phyloP scores from a whole-genome alignment of 2,329 filamentous ascomycete species.

The Arthrobotrys entomopaga region DNA sequence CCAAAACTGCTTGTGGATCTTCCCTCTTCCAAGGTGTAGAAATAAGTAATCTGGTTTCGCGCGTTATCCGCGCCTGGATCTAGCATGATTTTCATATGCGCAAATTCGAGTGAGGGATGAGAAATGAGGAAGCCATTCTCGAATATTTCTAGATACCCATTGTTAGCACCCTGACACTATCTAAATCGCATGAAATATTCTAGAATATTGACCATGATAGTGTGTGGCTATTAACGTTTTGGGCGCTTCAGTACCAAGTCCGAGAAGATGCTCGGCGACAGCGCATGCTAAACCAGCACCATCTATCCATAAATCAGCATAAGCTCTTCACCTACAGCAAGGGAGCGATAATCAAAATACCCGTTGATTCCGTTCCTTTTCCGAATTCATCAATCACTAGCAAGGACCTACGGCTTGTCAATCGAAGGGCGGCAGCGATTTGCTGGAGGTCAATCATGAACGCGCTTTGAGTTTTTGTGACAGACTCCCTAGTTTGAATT shows the following conservation, averaged over 20 bases:
- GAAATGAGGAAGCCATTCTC: conserved; percentile 70
- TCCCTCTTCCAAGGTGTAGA: conserved; percentile 76
- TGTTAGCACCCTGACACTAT: too few species aligned
- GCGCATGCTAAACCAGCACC: conserved; percentile 73
- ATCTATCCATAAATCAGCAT: conserved; percentile 62
- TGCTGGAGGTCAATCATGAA: conserved; percentile 90
- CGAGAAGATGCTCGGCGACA: conserved; percentile 69
- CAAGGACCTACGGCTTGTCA: conserved; percentile 79
- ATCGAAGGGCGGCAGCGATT: conserved; percentile 77
- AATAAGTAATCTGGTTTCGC: conserved; percentile 75
- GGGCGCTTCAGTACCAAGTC: conserved; percentile 65
- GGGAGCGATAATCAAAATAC: conserved; percentile 58
- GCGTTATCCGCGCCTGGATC: conserved; percentile 66
- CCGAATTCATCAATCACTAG: conserved; percentile 94
- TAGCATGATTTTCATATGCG: conserved; percentile 77
- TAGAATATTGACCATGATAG: conserved; percentile 63
- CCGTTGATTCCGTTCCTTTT: conserved; percentile 72
- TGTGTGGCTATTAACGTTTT: conserved; percentile 73
- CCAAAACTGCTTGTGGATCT: conserved; percentile 85
- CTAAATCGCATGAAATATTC: too few species aligned
- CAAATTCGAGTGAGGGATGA: conserved; percentile 69
- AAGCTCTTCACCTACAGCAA: neutral
- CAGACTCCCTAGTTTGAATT: conserved; percentile 66
- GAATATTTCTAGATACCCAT: conserved; percentile 71
- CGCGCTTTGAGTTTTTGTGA: conserved; percentile 72